Evolutionary conservation across 139 green algal genomes (phyloP).

Genomic region (Chlamydomonas incerta): DNA sequence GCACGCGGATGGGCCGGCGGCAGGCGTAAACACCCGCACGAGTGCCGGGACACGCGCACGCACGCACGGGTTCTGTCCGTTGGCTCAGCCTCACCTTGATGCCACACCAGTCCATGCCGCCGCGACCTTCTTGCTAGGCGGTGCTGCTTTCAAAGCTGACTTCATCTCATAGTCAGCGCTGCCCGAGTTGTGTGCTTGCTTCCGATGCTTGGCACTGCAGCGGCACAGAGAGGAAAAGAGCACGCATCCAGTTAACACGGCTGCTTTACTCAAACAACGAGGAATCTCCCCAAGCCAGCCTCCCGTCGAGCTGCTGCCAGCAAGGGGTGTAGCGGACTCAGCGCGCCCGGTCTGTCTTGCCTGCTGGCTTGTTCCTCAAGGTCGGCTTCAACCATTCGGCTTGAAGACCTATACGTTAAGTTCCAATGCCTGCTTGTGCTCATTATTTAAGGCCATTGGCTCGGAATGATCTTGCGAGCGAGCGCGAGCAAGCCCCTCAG

Average conservation of each 20-base stretch:
- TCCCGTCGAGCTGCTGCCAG: no score
- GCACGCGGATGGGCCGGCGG: neutral
- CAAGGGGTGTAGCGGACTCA: neutral
- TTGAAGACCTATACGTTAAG: constrained; percentile 17
- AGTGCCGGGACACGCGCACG: neutral
- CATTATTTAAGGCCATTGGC: no score
- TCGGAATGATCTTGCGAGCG: no score
- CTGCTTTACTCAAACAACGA: no score
- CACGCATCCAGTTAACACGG: no score
- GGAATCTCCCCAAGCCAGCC: no score
- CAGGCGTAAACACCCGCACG: neutral
- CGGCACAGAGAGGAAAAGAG: no score
- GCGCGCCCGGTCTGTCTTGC: no score
- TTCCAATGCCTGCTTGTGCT: neutral
- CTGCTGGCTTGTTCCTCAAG: neutral
- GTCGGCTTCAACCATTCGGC: constrained; percentile 6
- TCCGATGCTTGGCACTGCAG: neutral
- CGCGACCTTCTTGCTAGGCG: constrained; percentile 3
- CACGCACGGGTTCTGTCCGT: neutral
- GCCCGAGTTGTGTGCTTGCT: neutral
- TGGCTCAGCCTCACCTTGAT: neutral
- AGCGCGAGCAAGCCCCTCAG: no score
- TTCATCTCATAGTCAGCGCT: constrained; percentile 6
- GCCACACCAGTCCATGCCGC: constrained; percentile 23
- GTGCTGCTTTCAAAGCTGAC: neutral